These are phyloP conservation scores for Akebia trifoliata DNA, from an alignment of 164 flowering plant species.

Conservation along the genomic window DNA sequence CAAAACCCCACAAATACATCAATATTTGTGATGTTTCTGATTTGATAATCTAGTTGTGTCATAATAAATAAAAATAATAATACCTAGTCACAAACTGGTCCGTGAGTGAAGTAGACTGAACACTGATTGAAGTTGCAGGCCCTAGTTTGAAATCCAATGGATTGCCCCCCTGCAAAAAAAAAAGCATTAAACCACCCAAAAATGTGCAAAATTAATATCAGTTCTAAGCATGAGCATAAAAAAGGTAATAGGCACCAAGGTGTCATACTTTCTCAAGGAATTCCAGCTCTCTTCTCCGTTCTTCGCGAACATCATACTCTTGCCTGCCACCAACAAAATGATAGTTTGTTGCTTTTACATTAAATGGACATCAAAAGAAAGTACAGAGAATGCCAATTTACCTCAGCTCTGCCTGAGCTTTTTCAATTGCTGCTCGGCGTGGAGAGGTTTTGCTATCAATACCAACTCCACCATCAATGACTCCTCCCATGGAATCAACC, in stretches of 20 bases:
- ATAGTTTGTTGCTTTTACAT: neutral
- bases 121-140: slow-evolving; percentile 63
- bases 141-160: slow-evolving; percentile 87
- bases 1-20: neutral
- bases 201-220: neutral
- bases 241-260: neutral
- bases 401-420: slow-evolving; percentile 91
- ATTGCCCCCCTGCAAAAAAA: slow-evolving; percentile 80
- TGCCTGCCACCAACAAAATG: slow-evolving; percentile 49
- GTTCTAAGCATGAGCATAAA: neutral
- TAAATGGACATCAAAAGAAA: slow-evolving; percentile 2
- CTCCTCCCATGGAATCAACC: slow-evolving; percentile 98
- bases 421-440: slow-evolving; percentile 76
- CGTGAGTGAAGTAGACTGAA: slow-evolving; percentile 84
- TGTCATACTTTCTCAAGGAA: slow-evolving; percentile 88
- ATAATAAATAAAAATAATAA: slow-evolving; percentile 3
- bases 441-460: slow-evolving; percentile 75
- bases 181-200: slow-evolving; percentile 8
- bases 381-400: slow-evolving; percentile 18
- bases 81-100: slow-evolving; percentile 81
- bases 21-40: neutral
- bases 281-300: slow-evolving; percentile 85
- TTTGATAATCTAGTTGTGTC: slow-evolving; percentile 4
- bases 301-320: slow-evolving; percentile 86
- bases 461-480: slow-evolving; percentile 75